Base-by-base conservation (phyloP, 257 asterid species). In the Penstemon newberryi region DNA sequence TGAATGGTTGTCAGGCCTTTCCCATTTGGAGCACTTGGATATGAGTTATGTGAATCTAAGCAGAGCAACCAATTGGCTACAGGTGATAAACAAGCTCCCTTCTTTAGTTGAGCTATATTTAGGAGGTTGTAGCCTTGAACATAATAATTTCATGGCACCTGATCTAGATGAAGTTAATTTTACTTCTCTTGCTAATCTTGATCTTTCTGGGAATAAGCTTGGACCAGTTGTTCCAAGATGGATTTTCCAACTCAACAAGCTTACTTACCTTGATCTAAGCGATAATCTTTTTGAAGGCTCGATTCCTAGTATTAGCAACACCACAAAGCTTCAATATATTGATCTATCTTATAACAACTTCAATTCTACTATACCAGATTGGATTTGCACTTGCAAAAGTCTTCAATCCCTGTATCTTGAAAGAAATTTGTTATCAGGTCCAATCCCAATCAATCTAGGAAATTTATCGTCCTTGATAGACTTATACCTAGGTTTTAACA, bases 1-100 rank as follows among this genome's bases (percentile, higher is more conserved):
- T 25, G 69, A 65, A 1, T 80, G 79, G 84, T 6, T 79, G 56
- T 54, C 69, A 3, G 25, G 77, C 5, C 73, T 75, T 36, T n/a
- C 69, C 37, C 53, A 8, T 7, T 8, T 79, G 36, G 70, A 70
- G 73, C 5, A 53, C 43, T 63, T 70, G 3, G 57, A 49, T 52
- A 41, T 73, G 78, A 66, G 13, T 37, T 0, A 0, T 0, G 78
- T 67, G 63, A 43, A 75, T 63, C 66, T 75, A 6, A 67, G 78
- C 12, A 69, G 7, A 56, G 73, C 66, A 4, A 42, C 5, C 4
- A 19, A 56, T 8, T 76, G 79, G 77, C 9, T 46, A 36, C 54
- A 56, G 37, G 79, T 55, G 40, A 42, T 70, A 63, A 66, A 69
- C 67, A 8, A 4, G 3, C 56, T 76, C 7, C 75, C 79, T 49